Base-by-base conservation (phyloP, 176 grass and related monocot species). In the Juncus inflexus region DNA sequence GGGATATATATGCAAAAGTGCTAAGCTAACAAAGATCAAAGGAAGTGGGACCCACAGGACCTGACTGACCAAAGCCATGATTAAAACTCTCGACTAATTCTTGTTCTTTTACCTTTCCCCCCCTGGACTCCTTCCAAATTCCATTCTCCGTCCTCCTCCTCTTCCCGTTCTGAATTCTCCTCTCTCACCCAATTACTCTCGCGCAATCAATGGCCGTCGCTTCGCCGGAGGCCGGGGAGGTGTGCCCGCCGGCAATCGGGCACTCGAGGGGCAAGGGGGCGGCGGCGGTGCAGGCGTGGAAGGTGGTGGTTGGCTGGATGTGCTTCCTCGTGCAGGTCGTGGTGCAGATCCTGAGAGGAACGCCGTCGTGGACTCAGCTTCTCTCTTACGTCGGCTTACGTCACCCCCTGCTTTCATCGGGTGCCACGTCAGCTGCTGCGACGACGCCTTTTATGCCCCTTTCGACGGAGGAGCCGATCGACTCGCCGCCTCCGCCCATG, bases 341-440 rank as follows among this genome's bases (percentile, higher is more conserved):
- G 57, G 73, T 94, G 47, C 89, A 94, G 86, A 90, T 94, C 75
- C 83, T 94, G 52, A 81, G 95, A 28, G 86, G 83, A 13, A 94
- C 89, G 6, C 95, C 95, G 2, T 94, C 95, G 38, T 90, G 75
- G 72, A 68, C 86, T 13, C 95, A 99, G 80, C 80, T 94, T 67
- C 83, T 99, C 4, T 87, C 95, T 69, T 99, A 86, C 75, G 73
- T 94, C 62, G 89, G 95, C 52, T 79, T 99, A 71, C 95, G 89
- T 37, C 77, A 90, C 72, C 80, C 86, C 0, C 84, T 87, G 47
- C 87, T 95, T 52, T 65, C 84, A 52, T 66, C 78, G 35, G 54
- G 64, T 4, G 10, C 76, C 9, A 74, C 78, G 14, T 37, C 86
- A 67, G 67, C 81, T 41, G 35, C 19, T n/a, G 82, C 85, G 64